Base-by-base conservation (phyloP, 2,329 filamentous ascomycete genomes). In the Cadophora gregata region DNA sequence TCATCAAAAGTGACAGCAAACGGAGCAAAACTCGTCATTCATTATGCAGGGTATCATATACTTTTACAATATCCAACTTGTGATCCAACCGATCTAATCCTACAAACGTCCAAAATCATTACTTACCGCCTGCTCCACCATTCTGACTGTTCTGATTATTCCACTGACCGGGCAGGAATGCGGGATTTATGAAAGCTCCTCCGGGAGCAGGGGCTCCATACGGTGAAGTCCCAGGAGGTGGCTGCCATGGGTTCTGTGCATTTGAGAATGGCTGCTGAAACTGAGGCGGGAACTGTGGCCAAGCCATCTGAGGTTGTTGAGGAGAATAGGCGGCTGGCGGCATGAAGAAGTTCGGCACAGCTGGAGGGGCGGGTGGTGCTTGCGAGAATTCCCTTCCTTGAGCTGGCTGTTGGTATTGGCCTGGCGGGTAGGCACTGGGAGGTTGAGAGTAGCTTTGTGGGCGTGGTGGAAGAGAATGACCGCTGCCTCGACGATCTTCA, bases 171-270 rank as follows among this genome's bases (percentile, higher is more conserved):
- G 61, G 36, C 56, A 76, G 75, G 66, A 77, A 77, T 6, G 72
- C 72, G 24, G 75, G 75, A 36, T 77, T 77, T 38, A 76, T 69
- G 48, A 73, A 76, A 16, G 72, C 71, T n/a, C 75, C 74, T 42
- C 67, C 59, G 10, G 67, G 64, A 19, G 68, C 25, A 61, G 70
- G 55, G n/a, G 64, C 58, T 33, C 48, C 27, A 27, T 19, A 29
- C 19, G 51, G 42, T 14, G 67, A 59, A 50, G 63, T 59, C 45
- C 65, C 56, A 29, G 70, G 66, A 59, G 68, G 66, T 59, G 68
- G 71, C 14, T 64, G 67, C 72, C 70, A 73, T 24, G 24, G 51
- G 19, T 59, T 70, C 45, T 69, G 73, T 50, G 65, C 63, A 63
- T 69, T 70, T 48, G 69, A 71, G 45, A 71, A 72, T 16, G 63